Evolutionary conservation across 2,329 filamentous ascomycete species (phyloP), one percentile per base, ranked within the genome.

Genomic region (Pseudogymnoascus sp.): DNA sequence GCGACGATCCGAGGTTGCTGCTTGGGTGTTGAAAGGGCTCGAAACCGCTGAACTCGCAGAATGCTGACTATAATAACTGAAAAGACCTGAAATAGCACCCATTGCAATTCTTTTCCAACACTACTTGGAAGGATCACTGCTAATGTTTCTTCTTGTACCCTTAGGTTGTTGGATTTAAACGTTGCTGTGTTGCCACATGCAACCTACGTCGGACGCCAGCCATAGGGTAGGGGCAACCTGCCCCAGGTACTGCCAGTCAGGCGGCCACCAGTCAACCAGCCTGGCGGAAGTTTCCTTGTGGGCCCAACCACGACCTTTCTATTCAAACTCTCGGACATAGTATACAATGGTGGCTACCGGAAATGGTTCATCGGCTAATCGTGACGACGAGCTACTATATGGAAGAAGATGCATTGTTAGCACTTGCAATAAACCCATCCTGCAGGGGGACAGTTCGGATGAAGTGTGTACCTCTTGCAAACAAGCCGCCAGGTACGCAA

Each of bases 51-150:
- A 67, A 71, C 68, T 62, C 63, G 73, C 73, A 73, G 74, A 64
- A 65, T 78, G 76, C 77, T 69, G 76, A 75, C 72, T 69, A 60
- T 64, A 75, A 73, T 81, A 83, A 88, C 85, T 89, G 85, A 88
- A 89, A 89, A 90, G 86, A 89, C 82, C 87, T 89, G 87, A 90
- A 80, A 79, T 79, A 71, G 65, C 69, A 57, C 11, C n/a, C 12
- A 36, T 57, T 34, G 10, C 51, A 57, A 57, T 57, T 57, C 10
- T 14, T 36, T 36, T 36, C 16, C 16, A 14, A 34, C 16, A 14
- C 8, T 34, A 34, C 51, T 16, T 57, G 10, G 10, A 26, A 36
- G 29, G 21, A 21, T 34, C 51, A 36, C 51, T 18, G 51, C 51
- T 57, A 34, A 57, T 36, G 6, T 21, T 21, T 14, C 4, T 21